Evolutionary conservation across 805 yeast genomes (phyloP).

Genomic region (Ogataea nonfermentans): DNA sequence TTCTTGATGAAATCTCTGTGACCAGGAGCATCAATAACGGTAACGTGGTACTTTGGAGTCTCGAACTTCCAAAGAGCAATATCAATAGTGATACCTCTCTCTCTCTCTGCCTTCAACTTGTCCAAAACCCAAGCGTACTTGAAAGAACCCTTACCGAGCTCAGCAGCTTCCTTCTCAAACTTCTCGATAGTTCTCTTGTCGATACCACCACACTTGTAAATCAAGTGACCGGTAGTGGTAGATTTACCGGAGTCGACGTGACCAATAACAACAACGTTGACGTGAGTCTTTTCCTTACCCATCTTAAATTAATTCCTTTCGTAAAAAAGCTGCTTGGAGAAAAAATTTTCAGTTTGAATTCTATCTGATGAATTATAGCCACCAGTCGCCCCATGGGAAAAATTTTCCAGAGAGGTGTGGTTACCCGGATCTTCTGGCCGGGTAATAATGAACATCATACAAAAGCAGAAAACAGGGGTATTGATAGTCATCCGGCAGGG

Average conservation of each 20-base stretch:
- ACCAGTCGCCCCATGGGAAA: slow-evolving; percentile 1
- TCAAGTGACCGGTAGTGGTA: slow-evolving; percentile 99
- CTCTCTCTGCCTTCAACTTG: slow-evolving; percentile 94
- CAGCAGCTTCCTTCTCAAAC: slow-evolving; percentile 98
- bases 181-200: slow-evolving; percentile 98
- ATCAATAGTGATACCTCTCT: slow-evolving; percentile 95
- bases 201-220: slow-evolving; percentile 99
- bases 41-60: slow-evolving; percentile 53
- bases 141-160: slow-evolving; percentile 96
- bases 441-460: too few relatives aligned
- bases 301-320: slow-evolving; percentile 27
- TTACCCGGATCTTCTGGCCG: slow-evolving; percentile 6
- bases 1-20: slow-evolving; percentile 96
- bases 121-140: slow-evolving; percentile 97
- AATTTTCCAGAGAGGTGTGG: slow-evolving; percentile 6
- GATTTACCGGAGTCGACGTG: slow-evolving; percentile 99
- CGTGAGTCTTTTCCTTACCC: slow-evolving; percentile 96
- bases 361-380: background rate
- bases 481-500: too few relatives aligned
- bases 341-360: slow-evolving; percentile 2
- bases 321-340: slow-evolving; percentile 3
- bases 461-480: too few relatives aligned
- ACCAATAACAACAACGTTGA: slow-evolving; percentile 99
- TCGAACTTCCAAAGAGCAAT: slow-evolving; percentile 91
- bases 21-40: slow-evolving; percentile 94